These are phyloP conservation scores for Bauhinia variegata DNA, from an alignment of 306 rosid species.

Conservation along the genomic window DNA sequence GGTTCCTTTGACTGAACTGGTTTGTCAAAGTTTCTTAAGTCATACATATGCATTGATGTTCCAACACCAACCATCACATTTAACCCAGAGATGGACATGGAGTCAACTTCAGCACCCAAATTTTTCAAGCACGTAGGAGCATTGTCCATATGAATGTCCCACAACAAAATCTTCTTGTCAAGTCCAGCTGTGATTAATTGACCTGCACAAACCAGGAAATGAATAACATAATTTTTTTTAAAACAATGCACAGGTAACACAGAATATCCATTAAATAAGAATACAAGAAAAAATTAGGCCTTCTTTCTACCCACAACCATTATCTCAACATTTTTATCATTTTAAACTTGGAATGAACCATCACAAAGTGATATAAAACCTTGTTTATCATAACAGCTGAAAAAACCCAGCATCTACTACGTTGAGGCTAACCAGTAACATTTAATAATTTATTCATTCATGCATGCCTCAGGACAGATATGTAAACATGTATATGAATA, in stretches of 20 bases:
- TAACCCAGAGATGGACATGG: slow-evolving; percentile 71
- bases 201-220: slow-evolving; percentile 46
- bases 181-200: slow-evolving; percentile 77
- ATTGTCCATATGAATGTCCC: slow-evolving; percentile 65
- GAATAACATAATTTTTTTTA: background rate
- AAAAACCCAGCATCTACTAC: too few species aligned
- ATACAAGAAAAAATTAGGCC: background rate
- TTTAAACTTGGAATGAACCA: slow-evolving; percentile 14
- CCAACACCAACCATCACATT: slow-evolving; percentile 59
- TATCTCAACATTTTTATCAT: slow-evolving; percentile 15
- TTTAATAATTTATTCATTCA: slow-evolving; percentile 1
- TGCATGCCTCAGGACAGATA: background rate
- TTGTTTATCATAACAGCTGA: background rate
- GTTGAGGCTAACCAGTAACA: background rate
- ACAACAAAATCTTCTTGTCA: slow-evolving; percentile 64
- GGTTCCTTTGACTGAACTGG: slow-evolving; percentile 56
- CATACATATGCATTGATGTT: slow-evolving; percentile 60
- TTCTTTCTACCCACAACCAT: background rate
- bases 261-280: background rate
- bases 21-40: slow-evolving; percentile 65
- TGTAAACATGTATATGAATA: background rate
- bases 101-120: slow-evolving; percentile 60
- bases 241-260: background rate
- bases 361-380: background rate
- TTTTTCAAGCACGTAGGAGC: slow-evolving; percentile 41